Base-by-base conservation (phyloP, 164 flowering plant species). In the Macadamia tetraphylla region DNA sequence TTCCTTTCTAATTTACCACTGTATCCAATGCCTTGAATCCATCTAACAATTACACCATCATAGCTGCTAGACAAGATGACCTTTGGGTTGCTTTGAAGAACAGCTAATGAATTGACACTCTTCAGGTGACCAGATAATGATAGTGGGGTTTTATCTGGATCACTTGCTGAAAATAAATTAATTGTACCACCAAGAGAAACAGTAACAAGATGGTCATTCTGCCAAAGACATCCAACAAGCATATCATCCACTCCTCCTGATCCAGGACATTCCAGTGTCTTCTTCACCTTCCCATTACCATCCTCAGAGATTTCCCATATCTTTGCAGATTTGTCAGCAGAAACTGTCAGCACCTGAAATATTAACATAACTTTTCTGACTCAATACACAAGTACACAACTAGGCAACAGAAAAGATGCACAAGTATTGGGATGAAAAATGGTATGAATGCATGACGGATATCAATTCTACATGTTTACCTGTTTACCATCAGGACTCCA, bases 221-320 rank as follows among this genome's bases (percentile, higher is more conserved):
- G 90, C 99, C 99, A 95, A 66, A 95, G 88, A 71, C 98, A 87
- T 51, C 99, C 99, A 76, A 95, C 99, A 29, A 89, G 81, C 99
- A 94, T 94, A 71, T 92, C 98, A 18, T 92, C 97, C 56, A 94
- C 84, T 70, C 98, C 97, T 68, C 99, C 99, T 29, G 90, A 81
- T 48, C 88, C 90, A 48, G 88, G 78, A 76, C 80, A 78, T 56
- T 76, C 60, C 76, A 92, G 73, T 18, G 98, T 94, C 74, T 82
- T 89, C 61, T 72, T 81, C 76, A 90, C 77, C 70, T 74, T 85
- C 55, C 99, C 99, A 75, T 66, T 83, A 62, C 88, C 86, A 75
- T 90, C 89, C 57, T 82, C 94, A 63, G 84, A 69, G 18, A 94
- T 85, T 58, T 89, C 94, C 99, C 98, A 92, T 62, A 92, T 68